These are phyloP conservation scores for Alternaria sp. DNA, from an alignment of 2,329 filamentous ascomycete species.

Conservation along the genomic window DNA sequence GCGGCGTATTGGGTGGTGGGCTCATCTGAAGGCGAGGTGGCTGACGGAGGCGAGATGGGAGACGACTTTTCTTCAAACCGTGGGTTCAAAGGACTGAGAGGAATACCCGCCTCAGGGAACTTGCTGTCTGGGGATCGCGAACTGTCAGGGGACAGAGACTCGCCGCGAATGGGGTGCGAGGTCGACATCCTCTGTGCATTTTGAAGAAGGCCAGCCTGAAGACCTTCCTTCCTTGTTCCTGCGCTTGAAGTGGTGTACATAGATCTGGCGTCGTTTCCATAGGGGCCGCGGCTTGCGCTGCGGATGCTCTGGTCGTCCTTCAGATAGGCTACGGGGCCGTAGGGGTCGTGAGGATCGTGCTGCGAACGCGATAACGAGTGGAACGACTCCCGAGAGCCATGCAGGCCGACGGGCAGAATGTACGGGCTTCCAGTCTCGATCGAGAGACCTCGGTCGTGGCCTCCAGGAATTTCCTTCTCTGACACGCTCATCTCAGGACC, in stretches of 20 bases:
- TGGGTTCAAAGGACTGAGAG: conserved; percentile 41
- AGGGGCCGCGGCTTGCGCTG: conserved; percentile 31
- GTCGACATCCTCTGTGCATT: conserved; percentile 66
- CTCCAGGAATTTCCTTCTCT: conserved; percentile 48
- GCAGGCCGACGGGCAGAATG: conserved; percentile 82
- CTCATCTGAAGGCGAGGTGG: conserved; percentile 13
- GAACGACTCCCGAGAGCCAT: conserved; percentile 83
- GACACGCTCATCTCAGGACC: conserved; percentile 66
- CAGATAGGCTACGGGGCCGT: conserved; percentile 70
- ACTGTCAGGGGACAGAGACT: conserved; percentile 46
- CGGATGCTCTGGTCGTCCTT: conserved; percentile 51
- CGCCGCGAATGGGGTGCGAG: conserved; percentile 55
- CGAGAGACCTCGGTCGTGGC: conserved; percentile 60
- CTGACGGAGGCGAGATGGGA: conserved; percentile 9
- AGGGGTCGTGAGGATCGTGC: conserved; percentile 80
- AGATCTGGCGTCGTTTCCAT: conserved; percentile 53
- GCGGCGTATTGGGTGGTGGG: conserved; percentile 41
- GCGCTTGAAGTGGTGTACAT: conserved; percentile 60
- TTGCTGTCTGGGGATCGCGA: conserved; percentile 41
- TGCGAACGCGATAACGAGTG: conserved; percentile 82
- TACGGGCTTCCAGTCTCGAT: conserved; percentile 80
- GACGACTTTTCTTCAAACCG: conserved; percentile 22
- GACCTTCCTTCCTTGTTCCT: conserved; percentile 54
- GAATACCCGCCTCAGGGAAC: conserved; percentile 41
- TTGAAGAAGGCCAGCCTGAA: conserved; percentile 58